Evolutionary conservation across 2,329 filamentous ascomycete genomes (phyloP), one percentile per base, ranked within the genome.

Genomic region (Curvularia verruculosa): DNA sequence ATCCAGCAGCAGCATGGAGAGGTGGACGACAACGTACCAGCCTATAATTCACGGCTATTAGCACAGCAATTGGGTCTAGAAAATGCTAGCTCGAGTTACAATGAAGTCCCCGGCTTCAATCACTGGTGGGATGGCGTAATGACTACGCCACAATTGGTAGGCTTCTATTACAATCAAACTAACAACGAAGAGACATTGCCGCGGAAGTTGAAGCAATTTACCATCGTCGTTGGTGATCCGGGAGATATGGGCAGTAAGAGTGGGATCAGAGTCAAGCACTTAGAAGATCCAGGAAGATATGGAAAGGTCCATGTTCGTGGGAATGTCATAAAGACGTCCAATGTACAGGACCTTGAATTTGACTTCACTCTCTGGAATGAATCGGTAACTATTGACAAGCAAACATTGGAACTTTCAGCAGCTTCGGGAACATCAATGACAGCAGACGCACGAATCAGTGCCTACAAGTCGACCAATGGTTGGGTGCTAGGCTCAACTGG

Each of bases 1-100:
- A 77, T 86, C 3, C 68, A 84, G 34, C 82, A 84, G 61, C 84
- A 86, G 59, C 85, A 87, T 68, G 84, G 85, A 5, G 76, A 78
- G 26, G 65, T 73, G 9, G 85, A 87, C 64, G 82, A 85, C 60
- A 87, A 87, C 64, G 84, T 87, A 3, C 85, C 84, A 0, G 74
- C 78, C 5, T 86, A 84, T 62, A 80, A 87, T 67, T 85, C 84
- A 4, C 77, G 84, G 8, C 71, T 84, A 9, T 81, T 87, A 70
- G 78, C 79, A 43, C 78, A 83, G 56, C 73, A 84, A 40, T 69
- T 84, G 12, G 73, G 73, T 21, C 75, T 41, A 0, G 52, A 40
- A 9, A 40, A 52, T 37, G 49, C 40, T 3, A 29, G 26, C 24
- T 53, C 54, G 13, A 69, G 72, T 7, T 86, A 85, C 64, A 67